Evolutionary conservation across 768 basidiomycete species (phyloP).

Genomic region (Thelephora ganbajun): DNA sequence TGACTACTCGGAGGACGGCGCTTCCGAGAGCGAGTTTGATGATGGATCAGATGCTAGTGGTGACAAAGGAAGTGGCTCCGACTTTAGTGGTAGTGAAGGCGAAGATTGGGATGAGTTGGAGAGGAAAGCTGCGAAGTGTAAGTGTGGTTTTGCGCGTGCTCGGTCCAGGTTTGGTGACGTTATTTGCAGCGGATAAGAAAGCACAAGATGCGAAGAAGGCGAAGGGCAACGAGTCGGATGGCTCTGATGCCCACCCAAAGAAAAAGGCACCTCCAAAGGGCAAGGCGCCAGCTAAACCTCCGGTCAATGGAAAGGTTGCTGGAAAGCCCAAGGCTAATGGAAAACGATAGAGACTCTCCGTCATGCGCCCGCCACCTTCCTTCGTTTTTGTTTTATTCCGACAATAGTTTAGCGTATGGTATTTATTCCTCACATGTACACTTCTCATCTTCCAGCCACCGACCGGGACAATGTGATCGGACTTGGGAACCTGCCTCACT

Average conservation of each 20-base stretch:
- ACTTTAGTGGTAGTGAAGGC: conserved; percentile 25
- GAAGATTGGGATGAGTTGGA: conserved; percentile 97
- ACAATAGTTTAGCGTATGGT: no score
- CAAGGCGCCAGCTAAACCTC: conserved; percentile 16
- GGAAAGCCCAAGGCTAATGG: background rate
- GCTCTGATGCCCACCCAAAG: conserved; percentile 24
- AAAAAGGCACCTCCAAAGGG: conserved; percentile 22
- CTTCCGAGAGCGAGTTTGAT: conserved; percentile 41
- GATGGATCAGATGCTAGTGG: conserved; percentile 54
- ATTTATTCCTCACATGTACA: no score
- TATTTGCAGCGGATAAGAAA: conserved; percentile 30
- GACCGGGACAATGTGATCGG: no score
- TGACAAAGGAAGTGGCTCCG: conserved; percentile 17
- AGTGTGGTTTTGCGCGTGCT: conserved; percentile 6
- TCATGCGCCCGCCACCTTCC: no score
- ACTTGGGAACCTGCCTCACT: no score
- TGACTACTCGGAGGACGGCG: conserved; percentile 28
- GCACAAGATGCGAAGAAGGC: conserved; percentile 16
- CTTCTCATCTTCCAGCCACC: no score
- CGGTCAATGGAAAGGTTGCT: conserved; percentile 13
- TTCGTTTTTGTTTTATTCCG: no score
- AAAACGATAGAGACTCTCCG: background rate
- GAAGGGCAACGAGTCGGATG: conserved; percentile 23
- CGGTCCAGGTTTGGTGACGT: conserved; percentile 1
- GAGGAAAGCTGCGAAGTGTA: conserved; percentile 79